Conservation (phyloP, 2,329 filamentous ascomycete genomes). For the Penicillium sp. region DNA sequence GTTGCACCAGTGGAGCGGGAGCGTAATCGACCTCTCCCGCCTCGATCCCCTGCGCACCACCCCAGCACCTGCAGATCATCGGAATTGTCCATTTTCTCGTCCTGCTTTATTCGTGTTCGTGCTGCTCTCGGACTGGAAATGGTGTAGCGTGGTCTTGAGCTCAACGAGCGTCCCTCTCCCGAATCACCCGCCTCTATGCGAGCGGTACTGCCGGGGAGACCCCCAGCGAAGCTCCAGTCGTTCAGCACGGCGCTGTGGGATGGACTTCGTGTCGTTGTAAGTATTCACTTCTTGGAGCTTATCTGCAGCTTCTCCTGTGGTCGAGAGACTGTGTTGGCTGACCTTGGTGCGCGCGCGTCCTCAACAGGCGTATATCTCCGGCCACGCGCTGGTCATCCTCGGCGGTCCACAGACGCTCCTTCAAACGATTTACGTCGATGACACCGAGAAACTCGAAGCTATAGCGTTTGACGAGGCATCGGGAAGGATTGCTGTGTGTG, state of each 20-base stretch:
- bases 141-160: conserved; percentile 28
- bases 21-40: not conserved
- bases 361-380: conserved; percentile 75
- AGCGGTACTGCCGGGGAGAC: conserved; percentile 71
- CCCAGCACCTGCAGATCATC: conserved; percentile 1
- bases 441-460: conserved; percentile 62
- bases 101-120: not conserved
- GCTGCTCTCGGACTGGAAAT: conserved; percentile 24
- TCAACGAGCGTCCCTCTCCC: conserved; percentile 25
- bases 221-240: conserved; percentile 70
- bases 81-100: conserved; percentile 1
- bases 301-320: not conserved
- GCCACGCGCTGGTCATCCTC: conserved; percentile 79
- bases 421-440: conserved; percentile 86
- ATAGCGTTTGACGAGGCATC: conserved; percentile 74
- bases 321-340: conserved; percentile 5
- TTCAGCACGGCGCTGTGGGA: conserved; percentile 69
- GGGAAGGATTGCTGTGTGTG: conserved; percentile 78
- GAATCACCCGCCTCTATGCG: conserved; percentile 56
- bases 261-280: conserved; percentile 64
- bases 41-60: conserved; percentile 8
- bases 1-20: conserved; percentile 16
- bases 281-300: conserved; percentile 18
- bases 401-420: conserved; percentile 66
- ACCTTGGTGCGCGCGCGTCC: conserved; percentile 11